Conservation (phyloP, 257 asterid species). For the Fraxinus quadrangulata region DNA sequence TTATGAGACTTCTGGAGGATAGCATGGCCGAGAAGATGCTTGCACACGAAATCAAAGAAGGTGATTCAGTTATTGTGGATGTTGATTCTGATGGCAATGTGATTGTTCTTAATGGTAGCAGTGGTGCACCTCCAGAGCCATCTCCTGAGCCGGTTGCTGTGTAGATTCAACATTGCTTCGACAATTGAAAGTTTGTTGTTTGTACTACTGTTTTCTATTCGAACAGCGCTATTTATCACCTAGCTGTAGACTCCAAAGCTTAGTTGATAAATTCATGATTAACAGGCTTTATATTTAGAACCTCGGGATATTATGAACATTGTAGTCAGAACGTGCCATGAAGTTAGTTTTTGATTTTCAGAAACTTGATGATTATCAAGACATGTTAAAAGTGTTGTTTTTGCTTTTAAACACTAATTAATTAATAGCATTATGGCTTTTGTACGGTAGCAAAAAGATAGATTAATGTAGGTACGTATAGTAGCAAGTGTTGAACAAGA, state of each 20-base stretch:
- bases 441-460: too few species aligned
- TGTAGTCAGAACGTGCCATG: background rate
- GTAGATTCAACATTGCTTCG: constrained; percentile 24
- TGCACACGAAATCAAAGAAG: constrained; percentile 62
- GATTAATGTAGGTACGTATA: too few species aligned
- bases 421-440: too few species aligned
- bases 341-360: background rate
- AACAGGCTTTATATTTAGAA: background rate
- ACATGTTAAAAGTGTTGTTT: background rate
- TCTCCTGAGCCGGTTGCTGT: constrained; percentile 49
- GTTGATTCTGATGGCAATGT: constrained; percentile 70
- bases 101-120: constrained; percentile 58
- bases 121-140: constrained; percentile 53
- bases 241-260: background rate
- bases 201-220: constrained; percentile 19
- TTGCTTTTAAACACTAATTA: too few species aligned
- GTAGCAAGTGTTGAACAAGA: too few species aligned
- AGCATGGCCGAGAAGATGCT: constrained; percentile 85
- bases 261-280: background rate
- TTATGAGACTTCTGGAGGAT: constrained; percentile 77
- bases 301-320: background rate
- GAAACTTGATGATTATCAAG: background rate
- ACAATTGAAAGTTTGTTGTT: constrained; percentile 14
- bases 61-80: constrained; percentile 61
- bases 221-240: background rate